Percentiles rank a stretch among this genome's conserved stretches.
Conservation (phyloP, 2,329 filamentous ascomycete species). For the Calonectria hawksworthii region DNA sequence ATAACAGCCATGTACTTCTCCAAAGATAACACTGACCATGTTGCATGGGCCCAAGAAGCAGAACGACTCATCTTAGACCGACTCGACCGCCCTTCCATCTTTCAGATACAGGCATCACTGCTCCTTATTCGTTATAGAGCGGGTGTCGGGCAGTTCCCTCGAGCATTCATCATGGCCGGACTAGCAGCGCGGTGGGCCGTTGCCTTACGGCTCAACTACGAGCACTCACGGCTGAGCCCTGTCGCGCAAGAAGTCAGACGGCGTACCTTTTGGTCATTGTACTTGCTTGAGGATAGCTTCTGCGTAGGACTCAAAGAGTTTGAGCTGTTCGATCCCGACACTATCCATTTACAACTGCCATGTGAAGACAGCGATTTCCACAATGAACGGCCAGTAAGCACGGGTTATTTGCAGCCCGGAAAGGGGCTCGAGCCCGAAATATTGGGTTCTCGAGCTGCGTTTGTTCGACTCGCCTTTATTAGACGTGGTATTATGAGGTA, state of each 20-base stretch:
- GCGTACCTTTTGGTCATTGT: conserved; percentile 46
- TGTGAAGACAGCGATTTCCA: conserved; percentile 44
- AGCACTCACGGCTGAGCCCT: conserved; percentile 41
- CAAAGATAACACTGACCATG: conserved; percentile 27
- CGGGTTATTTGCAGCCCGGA: conserved; percentile 43
- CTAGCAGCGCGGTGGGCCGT: conserved; percentile 44
- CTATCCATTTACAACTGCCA: conserved; percentile 42
- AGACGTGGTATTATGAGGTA: conserved; percentile 40
- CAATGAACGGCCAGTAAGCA: conserved; percentile 36
- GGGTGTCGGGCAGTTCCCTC: conserved; percentile 43
- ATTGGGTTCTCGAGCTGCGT: conserved; percentile 39
- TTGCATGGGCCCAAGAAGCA: conserved; percentile 41
- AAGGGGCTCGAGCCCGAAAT: conserved; percentile 45
- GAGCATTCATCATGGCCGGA: conserved; percentile 46
- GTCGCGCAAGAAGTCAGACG: conserved; percentile 44
- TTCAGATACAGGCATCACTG: conserved; percentile 45
- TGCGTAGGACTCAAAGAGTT: conserved; percentile 46
- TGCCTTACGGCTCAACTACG: conserved; percentile 46
- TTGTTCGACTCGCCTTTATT: conserved; percentile 42
- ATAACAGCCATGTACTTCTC: conserved; percentile 44
- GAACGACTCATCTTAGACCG: conserved; percentile 43
- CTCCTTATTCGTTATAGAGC: conserved; percentile 45
- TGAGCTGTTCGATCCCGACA: conserved; percentile 44
- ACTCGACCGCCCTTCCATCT: conserved; percentile 44
- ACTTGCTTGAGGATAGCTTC: conserved; percentile 44